Evolutionary conservation across 192 early-diverging fungal genomes (phyloP).

Genomic region (Coemansia interrupta): DNA sequence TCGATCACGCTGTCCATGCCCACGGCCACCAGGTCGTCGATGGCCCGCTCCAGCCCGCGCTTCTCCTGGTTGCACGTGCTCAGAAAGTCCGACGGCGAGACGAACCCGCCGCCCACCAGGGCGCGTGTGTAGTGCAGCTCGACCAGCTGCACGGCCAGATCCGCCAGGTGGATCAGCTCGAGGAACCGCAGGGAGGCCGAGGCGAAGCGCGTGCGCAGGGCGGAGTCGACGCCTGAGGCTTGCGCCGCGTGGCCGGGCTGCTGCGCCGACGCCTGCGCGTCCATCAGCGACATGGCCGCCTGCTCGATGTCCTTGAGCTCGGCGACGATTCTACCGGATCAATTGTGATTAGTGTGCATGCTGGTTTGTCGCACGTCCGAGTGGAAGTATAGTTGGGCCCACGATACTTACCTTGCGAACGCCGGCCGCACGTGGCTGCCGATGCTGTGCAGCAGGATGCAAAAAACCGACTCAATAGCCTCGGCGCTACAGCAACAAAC

Average conservation of each 20-base stretch:
- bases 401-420: conserved; percentile 12
- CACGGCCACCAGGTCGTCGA: conserved; percentile 86
- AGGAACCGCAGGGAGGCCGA: conserved; percentile 76
- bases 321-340: conserved; percentile 15
- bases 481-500: conserved; percentile 55
- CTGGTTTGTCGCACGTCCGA: too few relatives aligned
- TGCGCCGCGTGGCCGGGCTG: conserved; percentile 26
- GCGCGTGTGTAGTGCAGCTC: conserved; percentile 90
- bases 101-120: conserved; percentile 62
- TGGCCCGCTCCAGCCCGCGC: conserved; percentile 74
- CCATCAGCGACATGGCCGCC: conserved; percentile 28
- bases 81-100: conserved; percentile 89
- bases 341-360: not conserved
- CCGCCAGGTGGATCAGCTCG: conserved; percentile 90
- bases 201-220: conserved; percentile 53
- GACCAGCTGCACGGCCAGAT: conserved; percentile 90
- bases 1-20: conserved; percentile 93
- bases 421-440: conserved; percentile 51
- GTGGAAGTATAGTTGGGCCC: too few relatives aligned
- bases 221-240: conserved; percentile 30
- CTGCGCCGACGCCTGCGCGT: conserved; percentile 3
- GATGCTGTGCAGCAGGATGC: conserved; percentile 68
- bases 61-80: conserved; percentile 90
- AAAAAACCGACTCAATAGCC: conserved; percentile 75
- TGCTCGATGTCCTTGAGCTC: conserved; percentile 44